Evolutionary conservation across 73 alveolate genomes (phyloP), one percentile per base, ranked within the genome.

Genomic region (Urostyla sp.): DNA sequence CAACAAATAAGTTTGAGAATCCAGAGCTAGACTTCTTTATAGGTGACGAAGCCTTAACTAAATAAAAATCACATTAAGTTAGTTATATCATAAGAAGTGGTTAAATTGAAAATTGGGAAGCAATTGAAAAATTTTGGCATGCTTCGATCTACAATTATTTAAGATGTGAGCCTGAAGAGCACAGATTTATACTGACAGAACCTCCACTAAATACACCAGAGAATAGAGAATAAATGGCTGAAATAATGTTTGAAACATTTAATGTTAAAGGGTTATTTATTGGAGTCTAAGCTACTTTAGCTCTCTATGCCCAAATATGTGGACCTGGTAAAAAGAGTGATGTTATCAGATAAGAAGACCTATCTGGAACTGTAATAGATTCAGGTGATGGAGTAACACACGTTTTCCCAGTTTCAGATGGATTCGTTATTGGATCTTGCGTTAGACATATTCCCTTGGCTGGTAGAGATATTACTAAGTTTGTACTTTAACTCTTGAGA

Each of bases 171-270:
- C 98, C 98, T 11, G 97, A 93, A 51, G 97, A 97, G 56, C 93
- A 97, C 87, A 88, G 85, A 49, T 94, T 97, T 60, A 77, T 96
- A 26, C 91, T 97, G 54, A 97, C 99, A 38, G 99, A 97, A 75
- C 99, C 99, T n/a, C 99, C 99, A 0, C 90, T 97, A 97, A 97
- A 97, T 80, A 96, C 99, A 24, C 99, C 99, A 23, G 99, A 97
- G 90, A 97, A 97, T 87, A 87, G 99, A 61, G 99, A 97, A 90
- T 90, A 93, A 72, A 94, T 97, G 95, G 99, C 99, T 20, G 99
- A 97, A 67, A 97, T 97, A 75, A 92, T 96, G 94, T 94, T 94
- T 72, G 98, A 91, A 72, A 92, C 99, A 56, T 90, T 94, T 53
- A 87, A 96, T 74, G 99, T 95, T 2, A 89, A 91, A 50, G 99